phyloP scores from a whole-genome alignment of 768 basidiomycete genomes.

The Xerocomus potaroensis region DNA sequence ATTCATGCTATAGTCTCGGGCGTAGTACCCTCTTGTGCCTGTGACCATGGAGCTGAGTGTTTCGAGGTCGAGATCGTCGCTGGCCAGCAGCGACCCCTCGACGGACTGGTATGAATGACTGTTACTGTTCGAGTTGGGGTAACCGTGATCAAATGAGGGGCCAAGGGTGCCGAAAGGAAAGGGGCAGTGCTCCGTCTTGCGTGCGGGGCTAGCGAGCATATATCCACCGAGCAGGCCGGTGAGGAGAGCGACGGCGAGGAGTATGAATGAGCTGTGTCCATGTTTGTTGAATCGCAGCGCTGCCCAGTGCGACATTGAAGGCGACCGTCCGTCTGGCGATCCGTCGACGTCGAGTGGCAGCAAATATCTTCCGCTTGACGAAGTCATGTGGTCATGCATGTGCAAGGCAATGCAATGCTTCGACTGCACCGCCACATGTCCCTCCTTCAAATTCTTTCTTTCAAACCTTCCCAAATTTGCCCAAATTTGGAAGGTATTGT shows the following conservation, averaged over 20 bases:
- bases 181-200: conserved; percentile 15
- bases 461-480: neutral
- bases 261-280: conserved; percentile 8
- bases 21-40: conserved; percentile 40
- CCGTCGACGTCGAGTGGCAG: conserved; percentile 18
- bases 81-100: conserved; percentile 12
- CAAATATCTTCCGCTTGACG: conserved; percentile 13
- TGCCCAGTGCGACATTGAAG: conserved; percentile 5
- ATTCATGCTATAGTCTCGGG: conserved; percentile 40
- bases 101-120: neutral
- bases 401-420: neutral
- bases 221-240: conserved; percentile 26
- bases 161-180: conserved; percentile 12
- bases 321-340: conserved; percentile 6
- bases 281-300: conserved; percentile 15
- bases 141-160: neutral
- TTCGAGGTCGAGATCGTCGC: conserved; percentile 28
- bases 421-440: neutral
- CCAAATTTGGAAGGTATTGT: neutral
- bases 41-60: conserved; percentile 31
- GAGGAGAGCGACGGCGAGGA: conserved; percentile 22
- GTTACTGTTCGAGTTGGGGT: too few species aligned
- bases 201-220: conserved; percentile 14
- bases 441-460: too few species aligned
- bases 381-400: too few species aligned